Percentiles rank a stretch among this genome's conserved stretches.
phyloP scores from a whole-genome alignment of 1,139 yeast genomes.

The Diutina rugosa region DNA sequence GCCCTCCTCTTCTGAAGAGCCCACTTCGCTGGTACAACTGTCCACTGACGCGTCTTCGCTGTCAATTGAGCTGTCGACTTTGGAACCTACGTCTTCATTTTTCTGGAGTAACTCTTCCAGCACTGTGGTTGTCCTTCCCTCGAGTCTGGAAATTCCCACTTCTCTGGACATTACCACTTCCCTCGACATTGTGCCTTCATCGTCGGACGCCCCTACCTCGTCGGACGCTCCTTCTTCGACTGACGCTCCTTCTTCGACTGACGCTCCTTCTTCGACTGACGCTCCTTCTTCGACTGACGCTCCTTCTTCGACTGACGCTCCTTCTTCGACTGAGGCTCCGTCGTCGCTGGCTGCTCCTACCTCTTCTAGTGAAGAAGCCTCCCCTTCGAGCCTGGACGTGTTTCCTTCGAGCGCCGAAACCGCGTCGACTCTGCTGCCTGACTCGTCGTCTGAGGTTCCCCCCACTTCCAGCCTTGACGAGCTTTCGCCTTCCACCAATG shows the following conservation, averaged over 20 bases:
- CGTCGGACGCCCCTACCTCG: no score
- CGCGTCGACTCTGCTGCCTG: no score
- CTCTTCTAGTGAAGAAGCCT: neutral
- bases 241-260: no score
- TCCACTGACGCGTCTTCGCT: neutral
- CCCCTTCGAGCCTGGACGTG: neutral
- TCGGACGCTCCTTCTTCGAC: no score
- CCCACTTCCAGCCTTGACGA: no score
- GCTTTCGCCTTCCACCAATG: no score
- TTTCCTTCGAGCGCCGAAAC: neutral
- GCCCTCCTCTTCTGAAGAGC: neutral
- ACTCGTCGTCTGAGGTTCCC: no score
- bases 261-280: no score
- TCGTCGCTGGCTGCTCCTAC: neutral
- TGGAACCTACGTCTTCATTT: neutral
- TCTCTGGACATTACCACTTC: no score
- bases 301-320: no score
- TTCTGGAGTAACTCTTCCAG: neutral
- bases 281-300: no score
- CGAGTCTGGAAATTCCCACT: neutral
- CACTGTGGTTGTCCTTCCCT: neutral
- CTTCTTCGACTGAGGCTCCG: neutral
- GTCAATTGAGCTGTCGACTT: neutral
- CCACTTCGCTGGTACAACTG: neutral
- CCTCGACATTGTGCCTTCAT: no score